Base-by-base conservation (phyloP, 75 land plant species). In the Sequoia sempervirens region DNA sequence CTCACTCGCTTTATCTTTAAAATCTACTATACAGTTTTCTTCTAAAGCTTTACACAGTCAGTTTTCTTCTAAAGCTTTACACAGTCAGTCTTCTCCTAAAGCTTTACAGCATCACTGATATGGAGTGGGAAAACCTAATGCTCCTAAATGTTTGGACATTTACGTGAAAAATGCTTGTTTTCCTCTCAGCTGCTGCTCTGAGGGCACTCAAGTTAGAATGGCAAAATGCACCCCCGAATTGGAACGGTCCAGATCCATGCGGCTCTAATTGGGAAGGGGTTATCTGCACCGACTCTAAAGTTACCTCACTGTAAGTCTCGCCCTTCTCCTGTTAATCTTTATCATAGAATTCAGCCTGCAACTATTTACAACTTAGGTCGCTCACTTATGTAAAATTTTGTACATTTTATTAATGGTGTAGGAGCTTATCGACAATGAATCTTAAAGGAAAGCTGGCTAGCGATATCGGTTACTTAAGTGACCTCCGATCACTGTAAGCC, bases 231-330 rank as follows among this genome's bases (percentile, higher is more conserved):
- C 80, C 80, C 11, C 80, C 80, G 28, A 45, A 45, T 78, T 78
- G 80, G 80, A 78, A 78, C 1, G 80, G 80, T 41, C 11, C 80
- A 40, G 80, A 78, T n/a, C 80, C 80, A 26, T 78, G 80, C 30
- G 46, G 47, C 30, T 45, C 80, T 23, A 78, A 43, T 43, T 78
- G 80, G 80, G 80, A 43, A 26, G 80, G 85, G 82, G 37, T 84
- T 52, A 83, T 82, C 37, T 81, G 82, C 82, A 47, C 52, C 15
- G 85, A 82, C 20, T 82, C 82, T n/a, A 47, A 82, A 38, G 84
- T 81, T 50, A 30, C 37, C 18, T 78, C 50, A 18, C 15, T 78
- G 80, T 78, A 78, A 43, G n/a, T 75, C 43, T 75, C 11, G 20
- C 66, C 1, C 64, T 58, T 58, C n/a, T 58, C 50, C 50, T 47